phyloP scores from a whole-genome alignment of 352 stramenopile species.

The Pythium guiyangense region DNA sequence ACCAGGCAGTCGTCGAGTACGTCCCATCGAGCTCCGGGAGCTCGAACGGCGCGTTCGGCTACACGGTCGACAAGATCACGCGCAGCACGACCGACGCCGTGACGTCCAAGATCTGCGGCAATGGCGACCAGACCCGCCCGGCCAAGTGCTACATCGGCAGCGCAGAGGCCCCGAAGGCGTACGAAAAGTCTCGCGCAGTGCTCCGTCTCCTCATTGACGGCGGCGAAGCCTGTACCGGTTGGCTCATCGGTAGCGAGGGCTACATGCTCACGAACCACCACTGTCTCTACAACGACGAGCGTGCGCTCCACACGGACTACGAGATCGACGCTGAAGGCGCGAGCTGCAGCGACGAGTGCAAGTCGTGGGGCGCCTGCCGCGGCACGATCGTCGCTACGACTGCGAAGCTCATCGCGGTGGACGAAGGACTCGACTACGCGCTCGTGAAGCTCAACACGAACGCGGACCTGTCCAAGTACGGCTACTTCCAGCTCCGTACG shows the following conservation, averaged over 20 bases:
- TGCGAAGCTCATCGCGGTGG: conserved; percentile 17
- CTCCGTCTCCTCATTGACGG: conserved; percentile 28
- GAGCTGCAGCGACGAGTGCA: conserved; percentile 24
- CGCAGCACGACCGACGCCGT: conserved; percentile 17
- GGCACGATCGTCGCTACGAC: conserved; percentile 22
- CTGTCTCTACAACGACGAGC: conserved; percentile 23
- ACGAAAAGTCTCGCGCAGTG: conserved; percentile 24
- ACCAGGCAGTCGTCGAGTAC: conserved; percentile 23
- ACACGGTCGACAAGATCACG: conserved; percentile 28
- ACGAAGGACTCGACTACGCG: conserved; percentile 30
- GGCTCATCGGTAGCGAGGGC: conserved; percentile 33
- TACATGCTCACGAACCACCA: conserved; percentile 44
- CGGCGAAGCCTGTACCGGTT: conserved; percentile 29
- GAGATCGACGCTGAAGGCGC: conserved; percentile 35
- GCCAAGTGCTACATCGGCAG: conserved; percentile 27
- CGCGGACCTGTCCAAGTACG: conserved; percentile 22
- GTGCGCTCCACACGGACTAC: conserved; percentile 20
- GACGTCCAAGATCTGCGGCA: conserved; percentile 23
- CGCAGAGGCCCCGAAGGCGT: conserved; percentile 11
- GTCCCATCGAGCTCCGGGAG: conserved; percentile 6
- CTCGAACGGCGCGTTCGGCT: conserved; percentile 15
- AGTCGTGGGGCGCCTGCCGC: conserved; percentile 13
- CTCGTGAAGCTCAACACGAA: conserved; percentile 31
- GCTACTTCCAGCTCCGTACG: conserved; percentile 27
- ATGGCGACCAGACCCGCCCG: conserved; percentile 22